These are phyloP conservation scores for Rhizomucor miehei DNA, from an alignment of 371 early-diverging fungal genomes.

Conservation along the genomic window DNA sequence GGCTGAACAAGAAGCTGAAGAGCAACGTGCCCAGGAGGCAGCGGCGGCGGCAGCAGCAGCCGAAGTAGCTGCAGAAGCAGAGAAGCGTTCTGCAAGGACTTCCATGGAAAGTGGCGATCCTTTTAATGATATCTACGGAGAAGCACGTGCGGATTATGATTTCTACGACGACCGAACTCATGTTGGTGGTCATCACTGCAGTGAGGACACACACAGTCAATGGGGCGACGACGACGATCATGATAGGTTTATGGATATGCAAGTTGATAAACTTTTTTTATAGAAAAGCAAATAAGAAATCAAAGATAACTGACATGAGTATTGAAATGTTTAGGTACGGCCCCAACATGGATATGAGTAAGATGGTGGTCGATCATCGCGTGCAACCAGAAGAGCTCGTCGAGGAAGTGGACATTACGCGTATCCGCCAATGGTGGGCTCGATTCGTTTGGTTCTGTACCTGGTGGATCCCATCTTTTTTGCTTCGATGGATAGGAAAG, in stretches of 20 bases:
- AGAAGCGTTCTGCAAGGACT: slow-evolving; percentile 21
- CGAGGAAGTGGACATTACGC: slow-evolving; percentile 55
- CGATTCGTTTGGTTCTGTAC: slow-evolving; percentile 67
- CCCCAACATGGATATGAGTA: slow-evolving; percentile 44
- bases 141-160: slow-evolving; percentile 23
- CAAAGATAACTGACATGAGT: no score
- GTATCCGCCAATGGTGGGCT: slow-evolving; percentile 68
- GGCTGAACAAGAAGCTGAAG: slow-evolving; percentile 20
- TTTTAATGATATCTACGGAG: slow-evolving; percentile 24
- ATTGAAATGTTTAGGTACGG: no score
- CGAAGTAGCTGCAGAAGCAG: slow-evolving; percentile 40
- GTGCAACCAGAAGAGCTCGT: slow-evolving; percentile 21
- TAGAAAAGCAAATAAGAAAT: neutral
- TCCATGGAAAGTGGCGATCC: slow-evolving; percentile 23
- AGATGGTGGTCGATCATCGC: slow-evolving; percentile 34
- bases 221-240: slow-evolving; percentile 25
- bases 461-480: slow-evolving; percentile 74
- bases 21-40: slow-evolving; percentile 21
- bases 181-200: slow-evolving; percentile 6
- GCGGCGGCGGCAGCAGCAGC: slow-evolving; percentile 31
- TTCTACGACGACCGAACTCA: slow-evolving; percentile 27
- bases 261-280: slow-evolving; percentile 11
- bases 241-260: slow-evolving; percentile 19
- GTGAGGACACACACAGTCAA: slow-evolving; percentile 24
- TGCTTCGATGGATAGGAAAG: slow-evolving; percentile 58